A percentile compares a stretch with the other conserved stretches of the same genome.
These are phyloP conservation scores for Rostrohypoxylon terebratum DNA, from an alignment of 495 filamentous ascomycete genomes.

Conservation along the genomic window DNA sequence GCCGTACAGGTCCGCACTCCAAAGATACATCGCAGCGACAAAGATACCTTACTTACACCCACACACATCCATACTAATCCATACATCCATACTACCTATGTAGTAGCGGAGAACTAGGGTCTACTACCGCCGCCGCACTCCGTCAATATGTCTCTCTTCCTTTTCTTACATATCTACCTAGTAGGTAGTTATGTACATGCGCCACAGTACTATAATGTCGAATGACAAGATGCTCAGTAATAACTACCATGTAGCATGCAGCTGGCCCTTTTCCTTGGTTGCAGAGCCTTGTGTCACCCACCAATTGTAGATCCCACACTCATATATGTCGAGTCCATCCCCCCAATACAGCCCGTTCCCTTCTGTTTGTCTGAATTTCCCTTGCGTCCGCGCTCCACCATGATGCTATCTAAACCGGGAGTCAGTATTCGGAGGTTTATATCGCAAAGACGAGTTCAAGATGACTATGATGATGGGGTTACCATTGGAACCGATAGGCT, in stretches of 20 bases:
- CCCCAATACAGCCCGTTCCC: conserved; percentile 35
- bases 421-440: conserved; percentile 61
- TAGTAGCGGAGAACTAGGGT: conserved; percentile 25
- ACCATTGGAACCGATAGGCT: conserved; percentile 49
- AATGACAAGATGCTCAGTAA: conserved; percentile 41
- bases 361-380: conserved; percentile 42
- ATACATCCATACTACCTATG: conserved; percentile 8
- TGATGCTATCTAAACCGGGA: conserved; percentile 58
- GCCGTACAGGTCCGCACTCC: conserved; percentile 8
- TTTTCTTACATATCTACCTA: conserved; percentile 13
- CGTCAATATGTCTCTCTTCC: conserved; percentile 26
- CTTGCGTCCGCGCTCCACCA: conserved; percentile 43
- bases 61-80: too few species aligned
- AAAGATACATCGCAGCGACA: conserved; percentile 13
- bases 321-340: conserved; percentile 51
- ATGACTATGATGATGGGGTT: conserved; percentile 51
- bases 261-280: conserved; percentile 41
- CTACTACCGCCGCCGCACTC: conserved; percentile 40
- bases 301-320: conserved; percentile 41
- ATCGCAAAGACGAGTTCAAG: conserved; percentile 50
- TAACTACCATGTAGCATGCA: conserved; percentile 33
- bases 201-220: conserved; percentile 18
- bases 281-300: conserved; percentile 48
- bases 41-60: not conserved
- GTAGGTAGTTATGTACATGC: conserved; percentile 39